Base-by-base conservation (phyloP, 176 grass and related monocot genomes). In the Oryza meridionalis region DNA sequence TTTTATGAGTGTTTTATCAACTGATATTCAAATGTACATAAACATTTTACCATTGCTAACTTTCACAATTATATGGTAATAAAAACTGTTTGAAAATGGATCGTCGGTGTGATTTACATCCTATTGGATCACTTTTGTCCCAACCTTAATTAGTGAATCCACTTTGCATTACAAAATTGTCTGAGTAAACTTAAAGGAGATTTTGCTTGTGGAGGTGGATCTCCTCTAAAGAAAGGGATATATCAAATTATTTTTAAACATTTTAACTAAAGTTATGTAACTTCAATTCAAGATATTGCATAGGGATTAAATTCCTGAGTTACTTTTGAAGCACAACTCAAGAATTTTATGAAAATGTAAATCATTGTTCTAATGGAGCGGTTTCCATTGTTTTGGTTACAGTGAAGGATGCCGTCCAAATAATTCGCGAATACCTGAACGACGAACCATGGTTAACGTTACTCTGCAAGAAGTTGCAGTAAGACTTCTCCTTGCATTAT, bases 401-500 rank as follows among this genome's bases (percentile, higher is more conserved):
- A 99, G 96, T 94, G 81, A 99, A 90, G 88, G 93, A 91, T 49
- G 77, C 84, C 29, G 46, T 99, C 72, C 87, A 91, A 82, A 91
- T 99, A 72, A 88, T 96, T 59, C 81, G 90, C 13, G 96, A 99
- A 86, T 96, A 99, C 67, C 45, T 99, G 84, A 90, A 89, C 72
- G 93, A 94, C 10, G 89, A 96, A 44, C 96, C 88, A 10, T 96
- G 96, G 93, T 72, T 96, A 76, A 89, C 64, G 15, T 77, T 90
- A 59, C 81, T 99, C 43, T 96, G 88, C 85, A 88, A 50, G 50
- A 90, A 91, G 17, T 87, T 99, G 31, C 76, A 89, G 96, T 99
- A 89, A 90, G 89, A 69, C 65, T 37, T 37, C 6, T 37, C 35
- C 35, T 71, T 80, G 27, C 47, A 61, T 61, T 13, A 40, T 75